Evolutionary conservation across 2,329 filamentous ascomycete genomes (phyloP).

Genomic region (Thielaviopsis musarum): DNA sequence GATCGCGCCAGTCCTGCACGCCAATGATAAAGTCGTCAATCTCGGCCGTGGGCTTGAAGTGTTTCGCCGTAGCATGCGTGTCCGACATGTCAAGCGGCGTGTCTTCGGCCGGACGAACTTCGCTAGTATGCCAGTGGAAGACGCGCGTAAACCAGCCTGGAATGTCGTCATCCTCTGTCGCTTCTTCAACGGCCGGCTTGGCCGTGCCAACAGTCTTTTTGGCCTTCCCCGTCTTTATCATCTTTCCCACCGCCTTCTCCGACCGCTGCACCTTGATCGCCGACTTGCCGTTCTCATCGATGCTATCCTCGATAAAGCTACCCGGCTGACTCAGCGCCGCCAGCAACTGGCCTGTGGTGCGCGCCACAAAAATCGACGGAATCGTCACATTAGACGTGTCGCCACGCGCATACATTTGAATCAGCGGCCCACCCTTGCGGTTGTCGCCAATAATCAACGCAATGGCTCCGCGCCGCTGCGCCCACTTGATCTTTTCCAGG

Average conservation of each 20-base stretch:
- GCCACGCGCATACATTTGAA: slow-evolving; percentile 96
- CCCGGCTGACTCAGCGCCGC: slow-evolving; percentile 69
- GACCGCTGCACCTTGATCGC: slow-evolving; percentile 35
- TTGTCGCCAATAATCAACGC: slow-evolving; percentile 92
- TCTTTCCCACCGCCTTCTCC: slow-evolving; percentile 13
- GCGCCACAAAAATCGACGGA: slow-evolving; percentile 83
- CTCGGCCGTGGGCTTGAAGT: background rate
- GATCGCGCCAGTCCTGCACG: slow-evolving; percentile 76
- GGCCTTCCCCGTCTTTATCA: too few species aligned
- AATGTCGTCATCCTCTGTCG: slow-evolving; percentile 15
- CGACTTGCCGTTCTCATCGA: slow-evolving; percentile 43
- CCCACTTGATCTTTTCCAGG: slow-evolving; percentile 94
- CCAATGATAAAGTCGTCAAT: slow-evolving; percentile 59
- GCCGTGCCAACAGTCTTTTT: slow-evolving; percentile 17
- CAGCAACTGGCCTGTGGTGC: slow-evolving; percentile 83
- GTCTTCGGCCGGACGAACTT: background rate
- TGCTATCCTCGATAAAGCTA: slow-evolving; percentile 41
- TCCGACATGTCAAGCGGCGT: background rate
- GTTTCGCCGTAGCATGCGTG: slow-evolving; percentile 17
- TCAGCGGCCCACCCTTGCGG: slow-evolving; percentile 69
- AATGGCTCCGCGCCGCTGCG: slow-evolving; percentile 72
- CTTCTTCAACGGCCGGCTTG: slow-evolving; percentile 14
- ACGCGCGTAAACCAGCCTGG: slow-evolving; percentile 29
- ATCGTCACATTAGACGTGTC: slow-evolving; percentile 93
- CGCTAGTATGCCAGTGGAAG: slow-evolving; percentile 20